Evolutionary conservation across 1,139 yeast genomes (phyloP).

Genomic region (Entelexis paramagnoliae): DNA sequence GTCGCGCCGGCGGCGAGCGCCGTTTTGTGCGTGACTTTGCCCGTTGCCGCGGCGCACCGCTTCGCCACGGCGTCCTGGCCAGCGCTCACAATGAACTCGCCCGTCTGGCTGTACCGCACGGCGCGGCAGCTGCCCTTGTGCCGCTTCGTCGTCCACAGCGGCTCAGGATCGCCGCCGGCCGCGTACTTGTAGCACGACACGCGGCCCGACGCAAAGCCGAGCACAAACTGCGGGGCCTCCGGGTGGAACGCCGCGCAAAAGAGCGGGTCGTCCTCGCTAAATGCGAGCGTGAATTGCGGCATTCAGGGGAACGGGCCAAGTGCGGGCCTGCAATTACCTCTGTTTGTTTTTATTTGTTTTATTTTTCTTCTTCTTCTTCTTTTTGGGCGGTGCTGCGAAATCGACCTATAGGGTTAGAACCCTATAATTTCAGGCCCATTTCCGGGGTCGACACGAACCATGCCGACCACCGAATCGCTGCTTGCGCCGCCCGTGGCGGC

Average conservation of each 20-base stretch:
- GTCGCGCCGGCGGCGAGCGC: slow-evolving; percentile 45
- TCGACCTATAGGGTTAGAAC: background rate
- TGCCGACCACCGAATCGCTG: background rate
- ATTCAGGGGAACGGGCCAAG: too few species aligned
- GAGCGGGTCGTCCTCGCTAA: slow-evolving; percentile 40
- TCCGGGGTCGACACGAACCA: too few species aligned
- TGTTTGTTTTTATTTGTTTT: too few species aligned
- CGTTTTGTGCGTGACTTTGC: slow-evolving; percentile 59
- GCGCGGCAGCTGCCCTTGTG: slow-evolving; percentile 85
- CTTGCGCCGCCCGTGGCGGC: background rate
- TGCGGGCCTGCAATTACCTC: too few species aligned
- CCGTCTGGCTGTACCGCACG: slow-evolving; percentile 44
- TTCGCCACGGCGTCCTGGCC: slow-evolving; percentile 78
- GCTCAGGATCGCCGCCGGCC: slow-evolving; percentile 25
- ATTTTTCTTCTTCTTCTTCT: too few species aligned
- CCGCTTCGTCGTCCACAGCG: slow-evolving; percentile 70
- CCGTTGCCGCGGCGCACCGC: slow-evolving; percentile 60
- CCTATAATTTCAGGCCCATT: background rate
- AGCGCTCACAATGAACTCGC: slow-evolving; percentile 51
- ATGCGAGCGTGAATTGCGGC: slow-evolving; percentile 11
- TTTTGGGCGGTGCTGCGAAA: background rate
- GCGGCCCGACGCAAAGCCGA: slow-evolving; percentile 76
- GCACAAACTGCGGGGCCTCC: slow-evolving; percentile 47
- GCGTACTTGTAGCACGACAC: slow-evolving; percentile 39
- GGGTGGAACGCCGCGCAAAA: slow-evolving; percentile 81